Evolutionary conservation across 345 rosid genomes (phyloP), one percentile per base, ranked within the genome.

Genomic region (Camelina neglecta): DNA sequence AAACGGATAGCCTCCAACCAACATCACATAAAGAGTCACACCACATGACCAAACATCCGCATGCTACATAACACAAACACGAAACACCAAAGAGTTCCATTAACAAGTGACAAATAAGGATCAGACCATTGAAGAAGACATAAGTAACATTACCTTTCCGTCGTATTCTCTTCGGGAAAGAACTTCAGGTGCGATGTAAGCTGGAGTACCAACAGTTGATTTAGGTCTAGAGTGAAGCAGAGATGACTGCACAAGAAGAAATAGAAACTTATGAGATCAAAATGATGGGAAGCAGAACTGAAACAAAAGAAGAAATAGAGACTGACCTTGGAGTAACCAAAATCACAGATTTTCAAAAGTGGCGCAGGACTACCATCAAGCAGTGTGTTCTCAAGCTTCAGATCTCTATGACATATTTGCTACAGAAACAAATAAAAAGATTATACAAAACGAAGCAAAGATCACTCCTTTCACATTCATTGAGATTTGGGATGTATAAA

Each of bases 41-140:
- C 98, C 97, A 60, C 98, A 93, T 9, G 98, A 93, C 98, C 98
- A 93, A 48, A 93, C 92, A 86, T 93, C 98, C 42, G 98, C 98
- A 82, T 85, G 59, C 98, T 93, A 72, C 61, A 82, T 20, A 36
- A 56, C 58, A 24, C 53, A 29, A 79, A 56, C 58, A 24, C 53
- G 5, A 79, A 20, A 16, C 66, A 65, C 65, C 35, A 79, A 51
- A 45, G 7, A 50, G 56, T 67, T 60, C 3, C 20, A 67, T 66
- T 2, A 42, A 59, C 59, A 67, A 53, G 74, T 73, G 73, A 18
- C 29, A 11, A 10, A 2, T 7, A 35, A 50, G 18, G 58, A 41
- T 60, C 11, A 79, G 5, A 38, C 2, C 54, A 61, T n/a, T 55
- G 29, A 42, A 63, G 65, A 33, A 59, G 65, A 45, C 56, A 60